Conservation (phyloP, 345 rosid genomes). For the Anacardium occidentale region DNA sequence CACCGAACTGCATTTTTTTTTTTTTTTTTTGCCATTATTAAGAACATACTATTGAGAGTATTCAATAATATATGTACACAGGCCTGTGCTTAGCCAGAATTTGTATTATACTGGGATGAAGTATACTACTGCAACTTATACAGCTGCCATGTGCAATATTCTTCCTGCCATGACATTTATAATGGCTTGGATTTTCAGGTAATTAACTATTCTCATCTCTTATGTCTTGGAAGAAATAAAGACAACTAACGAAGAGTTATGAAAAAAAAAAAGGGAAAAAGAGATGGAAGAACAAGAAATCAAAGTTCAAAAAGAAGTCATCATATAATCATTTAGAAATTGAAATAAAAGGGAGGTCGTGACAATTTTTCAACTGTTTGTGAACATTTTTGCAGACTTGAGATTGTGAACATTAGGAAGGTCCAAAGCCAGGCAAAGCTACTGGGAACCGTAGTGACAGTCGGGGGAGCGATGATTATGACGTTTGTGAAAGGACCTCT, state of each 20-base stretch:
- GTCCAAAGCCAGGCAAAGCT: constrained; percentile 46
- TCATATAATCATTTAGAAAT: too few species aligned
- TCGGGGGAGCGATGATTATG: constrained; percentile 56
- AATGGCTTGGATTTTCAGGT: constrained; percentile 63
- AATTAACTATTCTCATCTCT: not conserved
- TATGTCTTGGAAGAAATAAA: not conserved
- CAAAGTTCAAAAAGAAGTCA: too few species aligned
- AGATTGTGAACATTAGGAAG: constrained; percentile 31
- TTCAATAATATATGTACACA: constrained; percentile 4
- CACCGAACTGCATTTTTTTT: too few species aligned
- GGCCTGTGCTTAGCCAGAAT: constrained; percentile 48
- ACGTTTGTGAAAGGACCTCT: constrained; percentile 41
- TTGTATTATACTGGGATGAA: constrained; percentile 63
- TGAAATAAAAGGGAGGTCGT: too few species aligned
- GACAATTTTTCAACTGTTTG: not conserved
- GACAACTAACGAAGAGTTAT: too few species aligned
- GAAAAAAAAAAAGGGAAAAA: too few species aligned
- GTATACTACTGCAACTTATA: constrained; percentile 70
- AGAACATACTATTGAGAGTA: too few species aligned
- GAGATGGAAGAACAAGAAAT: too few species aligned
- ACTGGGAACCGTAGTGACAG: constrained; percentile 41
- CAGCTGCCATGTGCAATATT: constrained; percentile 61
- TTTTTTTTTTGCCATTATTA: too few species aligned
- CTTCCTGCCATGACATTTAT: constrained; percentile 71
- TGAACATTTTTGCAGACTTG: constrained; percentile 31